Evolutionary conservation across 495 filamentous ascomycete genomes (phyloP).

Genomic region (Tuber magnatum): DNA sequence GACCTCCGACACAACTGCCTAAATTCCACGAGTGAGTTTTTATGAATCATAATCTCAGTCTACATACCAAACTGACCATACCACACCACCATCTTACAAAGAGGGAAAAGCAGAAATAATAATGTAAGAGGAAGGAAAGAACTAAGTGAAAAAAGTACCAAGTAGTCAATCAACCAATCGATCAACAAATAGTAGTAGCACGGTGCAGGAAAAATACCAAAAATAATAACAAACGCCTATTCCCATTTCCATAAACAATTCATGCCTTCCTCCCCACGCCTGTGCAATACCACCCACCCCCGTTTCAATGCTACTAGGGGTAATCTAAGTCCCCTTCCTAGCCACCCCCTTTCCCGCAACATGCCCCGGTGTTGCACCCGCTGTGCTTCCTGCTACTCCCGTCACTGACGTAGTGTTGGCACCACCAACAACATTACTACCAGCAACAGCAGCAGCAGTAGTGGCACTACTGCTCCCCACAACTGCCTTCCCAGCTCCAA

Average conservation of each 20-base stretch:
- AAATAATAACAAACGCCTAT: constrained; percentile 9
- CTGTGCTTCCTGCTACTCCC: constrained; percentile 4
- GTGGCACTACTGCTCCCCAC: neutral
- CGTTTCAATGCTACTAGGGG: neutral
- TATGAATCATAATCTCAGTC: neutral
- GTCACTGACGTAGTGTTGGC: neutral
- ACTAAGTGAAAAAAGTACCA: constrained; percentile 4
- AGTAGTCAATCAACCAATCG: neutral
- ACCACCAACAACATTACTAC: neutral
- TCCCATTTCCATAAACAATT: constrained; percentile 5
- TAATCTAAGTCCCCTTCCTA: constrained; percentile 12
- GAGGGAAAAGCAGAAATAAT: neutral
- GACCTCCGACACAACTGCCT: neutral
- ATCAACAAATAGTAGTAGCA: neutral
- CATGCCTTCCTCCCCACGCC: neutral
- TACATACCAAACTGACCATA: neutral
- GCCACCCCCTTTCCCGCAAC: constrained; percentile 26
- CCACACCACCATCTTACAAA: neutral
- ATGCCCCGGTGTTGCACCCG: neutral
- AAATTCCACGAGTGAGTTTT: neutral
- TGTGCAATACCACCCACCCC: neutral
- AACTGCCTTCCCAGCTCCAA: neutral
- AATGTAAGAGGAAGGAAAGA: neutral
- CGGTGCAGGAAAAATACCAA: neutral
- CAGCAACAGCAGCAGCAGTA: neutral